Percentiles rank a stretch among this genome's conserved stretches.
Conservation (phyloP, 1,284 basidiomycete genomes). For the Phellopilus nigrolimitatus region DNA sequence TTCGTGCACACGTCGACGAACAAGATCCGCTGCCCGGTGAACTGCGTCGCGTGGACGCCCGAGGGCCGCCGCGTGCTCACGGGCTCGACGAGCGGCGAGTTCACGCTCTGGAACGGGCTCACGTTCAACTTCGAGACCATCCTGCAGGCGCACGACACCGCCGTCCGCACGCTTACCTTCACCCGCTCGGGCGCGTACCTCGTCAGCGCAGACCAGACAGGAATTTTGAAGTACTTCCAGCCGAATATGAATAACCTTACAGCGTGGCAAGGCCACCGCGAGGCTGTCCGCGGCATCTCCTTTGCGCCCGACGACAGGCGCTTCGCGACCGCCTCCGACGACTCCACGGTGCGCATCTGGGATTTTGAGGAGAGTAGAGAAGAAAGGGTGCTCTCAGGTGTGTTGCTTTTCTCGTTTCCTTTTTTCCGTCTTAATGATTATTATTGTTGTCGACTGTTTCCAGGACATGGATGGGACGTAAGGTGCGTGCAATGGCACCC, state of each 20-base stretch:
- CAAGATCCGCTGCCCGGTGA: slow-evolving; percentile 96
- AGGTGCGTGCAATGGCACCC: slow-evolving; percentile 99
- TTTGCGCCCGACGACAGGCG: slow-evolving; percentile 90
- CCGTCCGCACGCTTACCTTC: slow-evolving; percentile 87
- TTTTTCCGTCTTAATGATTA: neutral
- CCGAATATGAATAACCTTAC: slow-evolving; percentile 98
- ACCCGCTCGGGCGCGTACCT: slow-evolving; percentile 89
- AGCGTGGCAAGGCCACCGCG: slow-evolving; percentile 85
- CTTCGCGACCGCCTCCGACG: slow-evolving; percentile 94
- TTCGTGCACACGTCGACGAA: slow-evolving; percentile 98
- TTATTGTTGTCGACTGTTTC: slow-evolving; percentile 6
- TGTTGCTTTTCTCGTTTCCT: slow-evolving; percentile 21
- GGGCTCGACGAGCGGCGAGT: slow-evolving; percentile 95
- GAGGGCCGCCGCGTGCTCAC: slow-evolving; percentile 91
- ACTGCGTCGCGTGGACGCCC: slow-evolving; percentile 97
- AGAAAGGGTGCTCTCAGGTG: slow-evolving; percentile 83
- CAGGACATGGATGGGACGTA: slow-evolving; percentile 97
- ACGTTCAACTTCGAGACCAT: slow-evolving; percentile 99
- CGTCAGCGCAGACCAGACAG: slow-evolving; percentile 88
- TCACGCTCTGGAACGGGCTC: slow-evolving; percentile 97
- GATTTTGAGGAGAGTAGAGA: slow-evolving; percentile 88
- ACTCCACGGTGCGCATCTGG: slow-evolving; percentile 93
- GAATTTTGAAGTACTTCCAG: slow-evolving; percentile 98
- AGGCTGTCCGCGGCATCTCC: slow-evolving; percentile 85
- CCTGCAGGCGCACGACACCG: slow-evolving; percentile 93